Evolutionary conservation across 1,284 basidiomycete genomes (phyloP), one percentile per base, ranked within the genome.

Genomic region (Microbotryomycetes sp.): DNA sequence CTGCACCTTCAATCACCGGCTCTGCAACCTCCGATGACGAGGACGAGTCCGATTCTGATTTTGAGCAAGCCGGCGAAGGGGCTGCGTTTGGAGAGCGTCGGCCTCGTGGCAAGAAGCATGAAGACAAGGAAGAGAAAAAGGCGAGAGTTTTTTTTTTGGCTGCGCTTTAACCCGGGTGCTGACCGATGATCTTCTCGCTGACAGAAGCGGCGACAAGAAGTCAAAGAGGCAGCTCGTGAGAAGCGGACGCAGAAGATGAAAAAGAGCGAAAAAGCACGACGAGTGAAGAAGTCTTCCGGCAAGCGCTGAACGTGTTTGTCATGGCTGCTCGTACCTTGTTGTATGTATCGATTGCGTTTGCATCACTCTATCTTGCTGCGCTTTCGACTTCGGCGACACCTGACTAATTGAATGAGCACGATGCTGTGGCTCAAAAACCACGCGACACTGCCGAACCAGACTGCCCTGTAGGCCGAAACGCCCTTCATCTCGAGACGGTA

Each of bases 41-140:
- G 4, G 31, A 18, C 23, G 57, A 28, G 29, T 23, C 28, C n/a
- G 56, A 47, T 2, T 55, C 57, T 9, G 62, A 51, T 15, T 54
- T 52, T 7, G 55, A 48, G 15, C 66, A 67, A 15, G 75, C 70
- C 7, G 76, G 70, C 5, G 68, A 52, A 15, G 71, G 72, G 18
- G 71, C 67, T 2, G 74, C 67, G n/a, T 80, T 79, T 58, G 70
- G 78, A 52, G 83, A 85, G 61, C 80, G 79, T 59, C 81, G 76
- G 66, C 85, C 86, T 47, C 80, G 88, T 67, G 91, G 92, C 0
- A 91, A 93, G 76, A 82, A 88, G 62, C 86, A 91, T 70, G 92
- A 96, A 77, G 91, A 94, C 75, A 84, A 83, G 62, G 89, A 91
- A n/a, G 84, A 81, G 1, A 97, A 94, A 77, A 94, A 89, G 84